phyloP scores from a whole-genome alignment of 176 grass and related monocot species.

The Ensete glaucum region DNA sequence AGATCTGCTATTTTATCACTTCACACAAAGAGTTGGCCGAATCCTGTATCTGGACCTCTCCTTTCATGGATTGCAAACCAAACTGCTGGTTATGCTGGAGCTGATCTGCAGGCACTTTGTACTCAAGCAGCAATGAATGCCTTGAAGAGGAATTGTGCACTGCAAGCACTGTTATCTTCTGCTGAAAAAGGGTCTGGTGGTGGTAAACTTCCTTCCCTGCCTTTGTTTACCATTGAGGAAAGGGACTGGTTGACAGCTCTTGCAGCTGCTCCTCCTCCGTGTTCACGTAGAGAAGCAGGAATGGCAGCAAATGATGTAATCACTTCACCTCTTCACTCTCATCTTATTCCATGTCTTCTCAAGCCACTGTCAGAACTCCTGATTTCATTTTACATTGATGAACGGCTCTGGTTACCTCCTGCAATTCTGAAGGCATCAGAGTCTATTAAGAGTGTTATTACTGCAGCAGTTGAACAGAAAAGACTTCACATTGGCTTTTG shows the following conservation, averaged over 20 bases:
- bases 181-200: conserved; percentile 55
- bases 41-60: conserved; percentile 54
- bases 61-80: conserved; percentile 72
- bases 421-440: conserved; percentile 56
- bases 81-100: conserved; percentile 91
- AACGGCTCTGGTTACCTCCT: conserved; percentile 74
- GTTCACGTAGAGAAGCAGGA: conserved; percentile 86
- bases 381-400: conserved; percentile 67
- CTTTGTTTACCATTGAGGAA: conserved; percentile 65
- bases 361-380: conserved; percentile 63
- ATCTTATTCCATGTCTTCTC: conserved; percentile 63
- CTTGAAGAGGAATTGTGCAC: conserved; percentile 69
- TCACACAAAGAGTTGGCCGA: conserved; percentile 89
- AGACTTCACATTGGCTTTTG: conserved; percentile 39
- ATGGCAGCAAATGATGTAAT: conserved; percentile 66
- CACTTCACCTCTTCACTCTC: conserved; percentile 55
- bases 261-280: conserved; percentile 81
- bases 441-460: conserved; percentile 53
- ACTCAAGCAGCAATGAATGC: conserved; percentile 95
- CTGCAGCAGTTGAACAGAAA: conserved; percentile 58
- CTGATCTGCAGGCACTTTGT: conserved; percentile 89
- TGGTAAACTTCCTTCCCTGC: conserved; percentile 56
- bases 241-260: conserved; percentile 83
- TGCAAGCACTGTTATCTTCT: conserved; percentile 57
- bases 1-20: conserved; percentile 86